phyloP scores from a whole-genome alignment of 768 basidiomycete species.

The Trametes elegans region DNA sequence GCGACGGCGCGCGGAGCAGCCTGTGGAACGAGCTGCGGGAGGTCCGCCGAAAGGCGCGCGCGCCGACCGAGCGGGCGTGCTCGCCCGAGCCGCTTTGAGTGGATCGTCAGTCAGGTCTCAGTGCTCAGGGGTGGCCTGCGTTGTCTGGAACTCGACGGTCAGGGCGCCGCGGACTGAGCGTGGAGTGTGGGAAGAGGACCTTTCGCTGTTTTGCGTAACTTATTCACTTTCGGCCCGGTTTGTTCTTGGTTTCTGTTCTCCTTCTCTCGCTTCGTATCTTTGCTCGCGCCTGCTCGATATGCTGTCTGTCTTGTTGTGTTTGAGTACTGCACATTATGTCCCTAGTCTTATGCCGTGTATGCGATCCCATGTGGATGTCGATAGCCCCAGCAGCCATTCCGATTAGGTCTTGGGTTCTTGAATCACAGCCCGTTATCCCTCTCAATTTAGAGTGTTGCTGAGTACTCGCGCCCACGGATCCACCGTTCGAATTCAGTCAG shows the following conservation, averaged over 20 bases:
- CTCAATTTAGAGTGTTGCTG: no score
- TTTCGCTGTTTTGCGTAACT: constrained; percentile 4
- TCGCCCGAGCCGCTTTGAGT: constrained; percentile 24
- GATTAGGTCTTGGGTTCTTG: no score
- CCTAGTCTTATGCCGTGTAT: constrained; percentile 6
- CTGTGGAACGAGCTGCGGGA: constrained; percentile 58
- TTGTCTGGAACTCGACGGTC: no score
- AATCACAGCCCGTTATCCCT: no score
- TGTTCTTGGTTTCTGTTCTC: not conserved
- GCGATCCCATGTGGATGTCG: not conserved
- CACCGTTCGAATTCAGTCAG: not conserved
- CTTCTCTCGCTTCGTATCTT: no score
- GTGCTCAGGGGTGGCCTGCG: not conserved
- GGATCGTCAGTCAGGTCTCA: not conserved
- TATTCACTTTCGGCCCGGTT: not conserved
- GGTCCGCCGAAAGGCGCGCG: constrained; percentile 45
- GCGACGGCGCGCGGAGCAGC: constrained; percentile 41
- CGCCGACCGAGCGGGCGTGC: constrained; percentile 43
- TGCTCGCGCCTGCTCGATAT: constrained; percentile 1
- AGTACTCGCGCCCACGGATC: no score
- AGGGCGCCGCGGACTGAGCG: not conserved
- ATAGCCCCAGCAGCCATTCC: not conserved
- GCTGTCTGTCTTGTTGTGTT: constrained; percentile 5
- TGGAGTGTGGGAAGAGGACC: not conserved
- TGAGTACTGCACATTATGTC: not conserved